Conservation (phyloP, 352 stramenopile species). For the Globisporangium okanoganense region DNA sequence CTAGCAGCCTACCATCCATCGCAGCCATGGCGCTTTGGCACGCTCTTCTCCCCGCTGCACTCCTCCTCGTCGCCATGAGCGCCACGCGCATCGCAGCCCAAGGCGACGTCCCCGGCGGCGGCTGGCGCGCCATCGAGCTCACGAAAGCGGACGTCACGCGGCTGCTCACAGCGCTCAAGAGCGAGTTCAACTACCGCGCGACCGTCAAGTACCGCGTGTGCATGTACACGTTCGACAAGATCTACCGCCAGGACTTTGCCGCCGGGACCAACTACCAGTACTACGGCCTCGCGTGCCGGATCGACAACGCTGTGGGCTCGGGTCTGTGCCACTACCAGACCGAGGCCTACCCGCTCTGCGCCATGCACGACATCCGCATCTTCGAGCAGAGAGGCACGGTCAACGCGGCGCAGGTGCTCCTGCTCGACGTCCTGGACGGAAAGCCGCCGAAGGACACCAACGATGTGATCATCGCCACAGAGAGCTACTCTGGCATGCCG, state of each 20-base stretch:
- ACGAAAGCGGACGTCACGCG: neutral
- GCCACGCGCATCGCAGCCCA: neutral
- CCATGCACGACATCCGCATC: slow-evolving; percentile 11
- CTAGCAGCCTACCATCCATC: neutral
- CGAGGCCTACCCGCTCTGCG: slow-evolving; percentile 6
- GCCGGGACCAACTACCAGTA: slow-evolving; percentile 13
- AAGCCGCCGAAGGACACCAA: slow-evolving; percentile 1
- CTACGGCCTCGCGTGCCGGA: slow-evolving; percentile 1
- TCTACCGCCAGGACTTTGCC: slow-evolving; percentile 71
- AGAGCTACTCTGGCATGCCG: neutral
- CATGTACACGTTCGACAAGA: slow-evolving; percentile 80
- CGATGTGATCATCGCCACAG: slow-evolving; percentile 6
- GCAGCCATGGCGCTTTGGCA: neutral
- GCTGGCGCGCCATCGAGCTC: slow-evolving; percentile 8
- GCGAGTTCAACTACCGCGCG: slow-evolving; percentile 67
- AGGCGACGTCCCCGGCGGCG: neutral
- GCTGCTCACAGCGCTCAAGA: slow-evolving; percentile 6
- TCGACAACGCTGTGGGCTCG: neutral
- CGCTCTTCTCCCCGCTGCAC: neutral
- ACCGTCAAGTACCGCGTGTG: slow-evolving; percentile 90
- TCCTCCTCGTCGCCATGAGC: neutral
- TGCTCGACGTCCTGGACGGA: slow-evolving; percentile 1
- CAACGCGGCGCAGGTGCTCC: slow-evolving; percentile 11
- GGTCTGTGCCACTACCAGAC: neutral
- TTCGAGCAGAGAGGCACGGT: neutral